phyloP scores from a whole-genome alignment of 768 basidiomycete genomes.

The Suillus tomentosus region DNA sequence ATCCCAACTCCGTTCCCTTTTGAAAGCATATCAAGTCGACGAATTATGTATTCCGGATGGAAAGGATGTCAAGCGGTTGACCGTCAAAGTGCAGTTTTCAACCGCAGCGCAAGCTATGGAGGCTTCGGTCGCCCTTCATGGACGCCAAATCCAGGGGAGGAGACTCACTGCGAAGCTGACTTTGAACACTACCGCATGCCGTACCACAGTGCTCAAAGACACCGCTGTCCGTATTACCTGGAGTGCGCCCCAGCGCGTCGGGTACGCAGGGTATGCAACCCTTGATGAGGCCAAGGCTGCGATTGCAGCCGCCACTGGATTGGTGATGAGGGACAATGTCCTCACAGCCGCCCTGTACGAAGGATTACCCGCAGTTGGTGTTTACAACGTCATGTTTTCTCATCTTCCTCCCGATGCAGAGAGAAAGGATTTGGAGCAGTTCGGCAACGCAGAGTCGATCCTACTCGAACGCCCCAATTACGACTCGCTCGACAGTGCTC shows the following conservation, averaged over 20 bases:
- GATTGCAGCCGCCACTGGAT: slow-evolving; percentile 43
- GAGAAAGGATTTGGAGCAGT: slow-evolving; percentile 44
- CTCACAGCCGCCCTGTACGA: slow-evolving; percentile 53
- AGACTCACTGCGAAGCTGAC: slow-evolving; percentile 49
- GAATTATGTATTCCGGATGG: slow-evolving; percentile 36
- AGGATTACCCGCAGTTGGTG: slow-evolving; percentile 59
- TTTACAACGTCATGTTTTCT: slow-evolving; percentile 60
- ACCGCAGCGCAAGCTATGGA: slow-evolving; percentile 49
- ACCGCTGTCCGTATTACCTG: slow-evolving; percentile 59
- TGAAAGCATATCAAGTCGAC: slow-evolving; percentile 45
- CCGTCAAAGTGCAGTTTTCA: slow-evolving; percentile 49
- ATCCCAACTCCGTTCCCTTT: slow-evolving; percentile 37
- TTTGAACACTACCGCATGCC: slow-evolving; percentile 38
- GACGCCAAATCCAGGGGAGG: slow-evolving; percentile 38
- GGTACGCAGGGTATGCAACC: slow-evolving; percentile 64
- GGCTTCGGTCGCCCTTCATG: slow-evolving; percentile 56
- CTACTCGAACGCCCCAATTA: slow-evolving; percentile 57
- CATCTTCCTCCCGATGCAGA: slow-evolving; percentile 50
- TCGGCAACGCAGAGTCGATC: slow-evolving; percentile 49
- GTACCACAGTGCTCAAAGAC: slow-evolving; percentile 48
- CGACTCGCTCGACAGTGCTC: slow-evolving; percentile 32
- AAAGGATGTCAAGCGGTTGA: slow-evolving; percentile 25
- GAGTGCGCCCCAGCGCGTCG: slow-evolving; percentile 56
- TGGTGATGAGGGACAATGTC: slow-evolving; percentile 39
- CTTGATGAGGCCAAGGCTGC: slow-evolving; percentile 51